Conservation (phyloP, 805 yeast genomes). For the Starmerella gropengiesseri region DNA sequence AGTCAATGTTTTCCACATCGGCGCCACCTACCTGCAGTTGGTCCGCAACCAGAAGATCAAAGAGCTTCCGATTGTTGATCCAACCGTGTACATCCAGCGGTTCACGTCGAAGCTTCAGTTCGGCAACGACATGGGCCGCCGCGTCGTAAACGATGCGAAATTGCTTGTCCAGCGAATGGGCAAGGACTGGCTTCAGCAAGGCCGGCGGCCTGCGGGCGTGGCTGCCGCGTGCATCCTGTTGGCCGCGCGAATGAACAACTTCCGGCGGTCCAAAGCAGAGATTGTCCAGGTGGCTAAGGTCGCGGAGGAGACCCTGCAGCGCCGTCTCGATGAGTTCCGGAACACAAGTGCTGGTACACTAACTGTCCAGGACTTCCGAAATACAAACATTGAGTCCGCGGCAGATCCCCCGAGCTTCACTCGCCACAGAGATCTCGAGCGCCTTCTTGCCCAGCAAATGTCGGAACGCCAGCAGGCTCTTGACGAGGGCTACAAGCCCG, state of each 20-base stretch:
- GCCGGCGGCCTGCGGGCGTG: conserved; percentile 95
- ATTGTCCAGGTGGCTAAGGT: conserved; percentile 92
- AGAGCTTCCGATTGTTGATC: conserved; percentile 80
- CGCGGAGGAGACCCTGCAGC: conserved; percentile 86
- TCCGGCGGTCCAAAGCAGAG: conserved; percentile 82
- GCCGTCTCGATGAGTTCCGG: conserved; percentile 79
- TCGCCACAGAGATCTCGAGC: conserved; percentile 47
- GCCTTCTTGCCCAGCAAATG: conserved; percentile 13
- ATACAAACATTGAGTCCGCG: conserved; percentile 31
- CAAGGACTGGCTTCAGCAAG: conserved; percentile 91
- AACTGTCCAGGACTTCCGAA: conserved; percentile 65
- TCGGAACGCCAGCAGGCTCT: conserved; percentile 12
- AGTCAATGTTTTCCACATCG: conserved; percentile 85
- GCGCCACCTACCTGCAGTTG: conserved; percentile 89
- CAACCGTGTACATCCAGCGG: conserved; percentile 84
- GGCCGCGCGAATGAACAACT: conserved; percentile 95
- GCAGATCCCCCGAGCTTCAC: conserved; percentile 78
- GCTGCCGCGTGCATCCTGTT: conserved; percentile 92
- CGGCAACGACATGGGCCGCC: conserved; percentile 47
- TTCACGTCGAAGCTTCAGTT: conserved; percentile 81
- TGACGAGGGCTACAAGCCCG: conserved; percentile 20
- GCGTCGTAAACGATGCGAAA: conserved; percentile 79
- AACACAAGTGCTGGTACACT: conserved; percentile 62
- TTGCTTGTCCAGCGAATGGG: conserved; percentile 83
- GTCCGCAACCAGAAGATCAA: conserved; percentile 75